Evolutionary conservation across 768 basidiomycete genomes (phyloP).

Genomic region (Naganishia randhawae): DNA sequence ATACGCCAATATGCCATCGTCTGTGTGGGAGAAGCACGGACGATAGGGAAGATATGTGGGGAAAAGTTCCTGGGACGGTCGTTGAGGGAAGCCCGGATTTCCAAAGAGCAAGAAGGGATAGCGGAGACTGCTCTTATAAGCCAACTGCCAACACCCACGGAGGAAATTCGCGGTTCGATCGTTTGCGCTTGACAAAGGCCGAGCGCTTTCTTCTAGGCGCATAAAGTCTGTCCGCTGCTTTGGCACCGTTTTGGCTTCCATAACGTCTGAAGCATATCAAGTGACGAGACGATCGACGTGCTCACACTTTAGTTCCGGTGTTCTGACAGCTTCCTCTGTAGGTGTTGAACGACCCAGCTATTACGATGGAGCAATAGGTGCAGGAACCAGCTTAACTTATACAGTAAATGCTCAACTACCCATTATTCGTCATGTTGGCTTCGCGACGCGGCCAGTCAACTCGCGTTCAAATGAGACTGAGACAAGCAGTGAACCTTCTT

Average conservation of each 20-base stretch:
- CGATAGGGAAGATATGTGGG: constrained; percentile 24
- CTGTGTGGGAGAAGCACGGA: constrained; percentile 19
- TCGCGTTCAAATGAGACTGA: neutral
- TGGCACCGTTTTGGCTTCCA: no score
- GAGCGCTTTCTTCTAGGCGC: neutral
- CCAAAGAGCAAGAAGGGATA: neutral
- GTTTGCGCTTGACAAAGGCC: neutral
- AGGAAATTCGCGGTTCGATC: neutral
- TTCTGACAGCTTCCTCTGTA: no score
- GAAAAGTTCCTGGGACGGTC: constrained; percentile 23
- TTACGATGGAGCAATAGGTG: no score
- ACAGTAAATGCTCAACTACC: no score
- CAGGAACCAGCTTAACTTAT: no score
- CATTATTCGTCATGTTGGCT: neutral
- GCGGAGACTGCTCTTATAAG: neutral
- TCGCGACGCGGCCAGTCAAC: neutral
- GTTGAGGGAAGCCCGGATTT: neutral
- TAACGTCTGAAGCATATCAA: no score
- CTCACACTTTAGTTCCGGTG: no score
- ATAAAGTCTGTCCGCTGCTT: neutral
- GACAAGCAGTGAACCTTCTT: no score
- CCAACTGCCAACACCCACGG: neutral
- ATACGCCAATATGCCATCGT: constrained; percentile 23
- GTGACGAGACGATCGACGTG: no score
- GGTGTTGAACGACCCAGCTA: no score